Evolutionary conservation across 1,284 basidiomycete genomes (phyloP), one percentile per base, ranked within the genome.

Genomic region (Trichosporon sp.): DNA sequence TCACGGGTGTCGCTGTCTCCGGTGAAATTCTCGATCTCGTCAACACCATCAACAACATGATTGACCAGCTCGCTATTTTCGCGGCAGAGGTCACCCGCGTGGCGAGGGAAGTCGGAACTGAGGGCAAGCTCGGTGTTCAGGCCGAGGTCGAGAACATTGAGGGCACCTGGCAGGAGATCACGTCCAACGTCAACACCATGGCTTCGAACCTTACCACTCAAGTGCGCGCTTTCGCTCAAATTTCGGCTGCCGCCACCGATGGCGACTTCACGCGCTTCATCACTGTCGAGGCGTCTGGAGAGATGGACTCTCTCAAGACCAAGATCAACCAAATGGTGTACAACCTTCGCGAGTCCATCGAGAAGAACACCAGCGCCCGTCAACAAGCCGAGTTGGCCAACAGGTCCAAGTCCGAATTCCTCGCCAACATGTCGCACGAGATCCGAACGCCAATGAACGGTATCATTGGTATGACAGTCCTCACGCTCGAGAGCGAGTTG

Each of bases 231-330:
- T 99, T 99, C 76, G 96, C 95, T 0, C 95, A 99, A 81, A 99
- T 99, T 75, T 95, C 93, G 0, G 95, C 95, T 0, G 96, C 96
- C 1, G 96, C 96, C 14, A 98, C 95, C 83, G 95, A 98, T 76
- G 96, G 96, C 67, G 96, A 99, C 82, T 99, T 98, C 81, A 95
- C 93, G 21, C 87, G 95, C 21, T 99, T 99, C 84, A 98, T 99
- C 83, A 99, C 96, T 16, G 95, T 99, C 76, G 95, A 99, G 76
- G 96, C 95, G 0, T 90, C 88, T 63, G 96, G 96, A 63, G 96
- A 99, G 81, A 98, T 99, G 96, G 95, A 99, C 82, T 95, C 91
- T 66, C 86, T 99, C 82, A 99, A 99, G 85, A 98, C 93, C 5
- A 96, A 98, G 83, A 79, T 80, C 70, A 78, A 80, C 61, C 92